These are phyloP conservation scores for Leccinum fuscescens DNA, from an alignment of 1,284 basidiomycete genomes.

Conservation along the genomic window DNA sequence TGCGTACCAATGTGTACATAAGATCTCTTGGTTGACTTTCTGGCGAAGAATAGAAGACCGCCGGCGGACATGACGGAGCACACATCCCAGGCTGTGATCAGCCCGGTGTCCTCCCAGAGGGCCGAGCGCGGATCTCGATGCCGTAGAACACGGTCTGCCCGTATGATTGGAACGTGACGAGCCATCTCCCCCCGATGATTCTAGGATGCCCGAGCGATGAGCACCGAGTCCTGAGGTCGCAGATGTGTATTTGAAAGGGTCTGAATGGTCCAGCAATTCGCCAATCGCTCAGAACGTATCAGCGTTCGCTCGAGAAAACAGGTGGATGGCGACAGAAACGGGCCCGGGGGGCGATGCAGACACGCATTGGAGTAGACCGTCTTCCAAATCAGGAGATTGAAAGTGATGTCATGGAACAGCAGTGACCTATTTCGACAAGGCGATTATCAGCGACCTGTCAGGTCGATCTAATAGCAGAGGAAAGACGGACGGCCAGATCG, in stretches of 20 bases:
- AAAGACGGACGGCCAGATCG: not conserved
- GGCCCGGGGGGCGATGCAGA: constrained; percentile 11
- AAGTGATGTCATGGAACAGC: not conserved
- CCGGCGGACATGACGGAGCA: constrained; percentile 6
- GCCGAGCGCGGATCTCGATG: constrained; percentile 3
- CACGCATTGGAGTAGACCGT: constrained; percentile 8
- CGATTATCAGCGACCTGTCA: not conserved
- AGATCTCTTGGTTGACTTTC: not conserved
- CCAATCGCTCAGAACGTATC: constrained; percentile 2
- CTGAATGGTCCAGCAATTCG: constrained; percentile 6
- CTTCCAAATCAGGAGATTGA: constrained; percentile 7
- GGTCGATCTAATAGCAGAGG: not conserved
- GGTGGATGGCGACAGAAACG: constrained; percentile 7
- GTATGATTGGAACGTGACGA: constrained; percentile 5
- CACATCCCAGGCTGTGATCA: constrained; percentile 4
- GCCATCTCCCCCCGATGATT: constrained; percentile 9
- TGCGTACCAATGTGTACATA: constrained; percentile 4
- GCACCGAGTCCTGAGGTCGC: not conserved
- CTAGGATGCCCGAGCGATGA: not conserved
- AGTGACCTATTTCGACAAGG: constrained; percentile 1
- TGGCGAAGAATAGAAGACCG: constrained; percentile 2
- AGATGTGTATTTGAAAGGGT: not conserved
- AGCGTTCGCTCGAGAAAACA: constrained; percentile 7
- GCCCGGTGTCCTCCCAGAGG: constrained; percentile 6
- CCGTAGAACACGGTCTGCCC: constrained; percentile 4